Base-by-base conservation (phyloP, 1,139 yeast species). In the Zhuliangozyma parablackwelliae region DNA sequence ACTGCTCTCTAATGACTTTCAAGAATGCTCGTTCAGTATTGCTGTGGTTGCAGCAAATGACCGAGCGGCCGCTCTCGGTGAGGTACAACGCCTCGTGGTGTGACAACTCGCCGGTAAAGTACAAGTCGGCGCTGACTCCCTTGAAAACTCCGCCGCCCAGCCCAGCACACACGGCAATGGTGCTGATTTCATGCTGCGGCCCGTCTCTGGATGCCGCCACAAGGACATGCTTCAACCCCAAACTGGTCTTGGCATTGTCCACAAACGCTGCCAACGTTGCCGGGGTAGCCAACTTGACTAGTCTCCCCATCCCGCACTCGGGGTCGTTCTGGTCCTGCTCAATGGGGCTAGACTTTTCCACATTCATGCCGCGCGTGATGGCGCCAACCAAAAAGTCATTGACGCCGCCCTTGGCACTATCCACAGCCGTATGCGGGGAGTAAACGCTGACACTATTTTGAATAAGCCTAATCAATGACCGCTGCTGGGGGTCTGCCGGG, bases 371-470 rank as follows among this genome's bases (percentile, higher is more conserved):
- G 7, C 54, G 50, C 2, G 77, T 56, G 11, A 87, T 61, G 0
- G 87, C 86, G 32, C 76, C 78, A 0, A 78, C 85, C 30, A 92
- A 68, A 82, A 95, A 92, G 56, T 89, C 97, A 49, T 90, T 92
- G 41, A 94, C 97, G 21, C 98, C 98, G 9, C 86, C 88, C 12
- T 62, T 61, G 9, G 95, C 95, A 26, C 97, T 94, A 61, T 94
- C 98, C 2, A 92, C 85, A 0, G 97, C 92, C 0, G 98, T 90
- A 54, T 94, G 99, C 12, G 98, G 98, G 37, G 84, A 85, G 57
- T 92, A 92, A 1, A 94, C 98, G 40, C 90, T 78, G 44, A 92
- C 76, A 12, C 86, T 86, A 41, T 81, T 73, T 44, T 81, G 80
- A 37, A 89, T 82, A 48, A 94, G 69, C 41, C 75, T 75, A 29